Conservation (phyloP, 208 protist genomes). For the Trypanosoma brucei region DNA sequence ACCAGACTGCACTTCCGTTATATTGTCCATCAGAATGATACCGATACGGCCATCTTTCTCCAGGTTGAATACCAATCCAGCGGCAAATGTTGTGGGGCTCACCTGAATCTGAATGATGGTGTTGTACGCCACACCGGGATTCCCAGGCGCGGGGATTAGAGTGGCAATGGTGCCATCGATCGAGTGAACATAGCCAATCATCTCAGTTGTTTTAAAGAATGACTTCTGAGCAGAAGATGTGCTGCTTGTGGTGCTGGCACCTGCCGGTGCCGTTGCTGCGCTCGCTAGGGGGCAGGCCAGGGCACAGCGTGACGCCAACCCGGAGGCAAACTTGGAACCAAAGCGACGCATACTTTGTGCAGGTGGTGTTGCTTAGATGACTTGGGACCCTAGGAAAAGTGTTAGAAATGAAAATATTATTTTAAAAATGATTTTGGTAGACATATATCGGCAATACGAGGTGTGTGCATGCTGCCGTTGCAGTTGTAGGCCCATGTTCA, state of each 20-base stretch:
- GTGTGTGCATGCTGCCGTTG: too few species aligned
- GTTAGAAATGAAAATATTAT: too few species aligned
- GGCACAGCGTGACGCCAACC: slow-evolving; percentile 37
- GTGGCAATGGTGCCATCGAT: slow-evolving; percentile 87
- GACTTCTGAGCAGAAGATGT: slow-evolving; percentile 58
- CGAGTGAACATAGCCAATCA: slow-evolving; percentile 85
- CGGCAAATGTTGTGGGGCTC: slow-evolving; percentile 68
- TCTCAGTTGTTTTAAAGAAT: slow-evolving; percentile 80
- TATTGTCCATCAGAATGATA: slow-evolving; percentile 88
- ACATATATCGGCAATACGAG: too few species aligned
- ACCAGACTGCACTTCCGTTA: slow-evolving; percentile 76
- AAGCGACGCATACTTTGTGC: slow-evolving; percentile 51
- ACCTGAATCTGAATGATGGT: slow-evolving; percentile 85
- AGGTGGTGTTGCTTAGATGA: not conserved
- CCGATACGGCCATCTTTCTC: slow-evolving; percentile 84
- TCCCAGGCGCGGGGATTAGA: slow-evolving; percentile 69
- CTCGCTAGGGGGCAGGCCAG: slow-evolving; percentile 24
- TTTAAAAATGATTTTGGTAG: too few species aligned
- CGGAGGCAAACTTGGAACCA: slow-evolving; percentile 35
- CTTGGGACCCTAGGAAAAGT: too few species aligned
- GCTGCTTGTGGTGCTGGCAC: slow-evolving; percentile 9
- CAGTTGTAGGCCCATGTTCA: too few species aligned
- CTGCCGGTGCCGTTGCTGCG: slow-evolving; percentile 24
- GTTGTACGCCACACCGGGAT: slow-evolving; percentile 79
- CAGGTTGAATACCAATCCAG: slow-evolving; percentile 80